Conservation (phyloP, 345 rosid species). For the Brassica cretica region DNA sequence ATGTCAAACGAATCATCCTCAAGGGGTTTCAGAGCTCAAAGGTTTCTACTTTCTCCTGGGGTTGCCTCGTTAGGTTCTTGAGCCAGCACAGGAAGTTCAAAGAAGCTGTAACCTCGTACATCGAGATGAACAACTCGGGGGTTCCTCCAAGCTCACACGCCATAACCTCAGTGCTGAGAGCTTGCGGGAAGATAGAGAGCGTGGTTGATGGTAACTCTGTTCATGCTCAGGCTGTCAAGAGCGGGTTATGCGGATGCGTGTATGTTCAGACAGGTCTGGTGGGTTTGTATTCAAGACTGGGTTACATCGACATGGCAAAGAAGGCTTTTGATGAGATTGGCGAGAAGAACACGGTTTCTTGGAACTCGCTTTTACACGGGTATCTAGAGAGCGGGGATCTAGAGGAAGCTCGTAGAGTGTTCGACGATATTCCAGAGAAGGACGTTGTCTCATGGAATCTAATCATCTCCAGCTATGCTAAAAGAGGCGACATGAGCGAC, state of each 20-base stretch:
- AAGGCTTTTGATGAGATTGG: slow-evolving; percentile 55
- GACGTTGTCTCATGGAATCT: slow-evolving; percentile 71
- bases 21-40: slow-evolving; percentile 14
- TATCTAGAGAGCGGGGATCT: slow-evolving; percentile 50
- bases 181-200: slow-evolving; percentile 51
- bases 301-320: slow-evolving; percentile 50
- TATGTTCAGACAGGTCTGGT: slow-evolving; percentile 72
- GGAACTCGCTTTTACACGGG: slow-evolving; percentile 71
- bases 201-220: slow-evolving; percentile 43
- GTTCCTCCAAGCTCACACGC: slow-evolving; percentile 56
- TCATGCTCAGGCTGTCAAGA: slow-evolving; percentile 58
- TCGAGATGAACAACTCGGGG: slow-evolving; percentile 53
- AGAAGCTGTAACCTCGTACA: slow-evolving; percentile 49
- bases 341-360: slow-evolving; percentile 59
- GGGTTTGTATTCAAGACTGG: slow-evolving; percentile 60
- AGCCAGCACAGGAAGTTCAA: slow-evolving; percentile 57
- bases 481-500: slow-evolving; percentile 46
- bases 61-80: slow-evolving; percentile 56
- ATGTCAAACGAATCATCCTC: slow-evolving; percentile 53
- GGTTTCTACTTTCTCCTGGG: slow-evolving; percentile 57
- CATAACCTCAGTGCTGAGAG: slow-evolving; percentile 59
- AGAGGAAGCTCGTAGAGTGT: slow-evolving; percentile 49
- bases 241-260: slow-evolving; percentile 57
- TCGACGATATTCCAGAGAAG: slow-evolving; percentile 54
- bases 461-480: slow-evolving; percentile 61